Evolutionary conservation across 352 stramenopile species (phyloP).

Genomic region (Phytopythium litorale): DNA sequence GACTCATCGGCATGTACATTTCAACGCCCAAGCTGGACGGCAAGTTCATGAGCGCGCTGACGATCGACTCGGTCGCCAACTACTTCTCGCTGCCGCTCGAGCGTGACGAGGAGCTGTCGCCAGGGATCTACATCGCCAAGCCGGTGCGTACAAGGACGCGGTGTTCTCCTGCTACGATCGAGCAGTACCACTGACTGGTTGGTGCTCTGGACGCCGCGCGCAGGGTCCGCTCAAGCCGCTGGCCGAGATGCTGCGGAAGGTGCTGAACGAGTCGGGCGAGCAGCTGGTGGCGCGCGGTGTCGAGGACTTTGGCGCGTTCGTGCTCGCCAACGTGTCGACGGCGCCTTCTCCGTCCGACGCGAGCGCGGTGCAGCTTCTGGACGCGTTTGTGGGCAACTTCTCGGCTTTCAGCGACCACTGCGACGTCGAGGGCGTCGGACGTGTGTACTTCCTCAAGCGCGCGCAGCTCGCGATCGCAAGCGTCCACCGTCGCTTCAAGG

Average conservation of each 20-base stretch:
- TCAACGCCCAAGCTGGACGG: constrained; percentile 59
- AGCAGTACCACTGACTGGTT: constrained; percentile 1
- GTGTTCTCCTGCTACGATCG: not conserved
- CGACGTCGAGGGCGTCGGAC: constrained; percentile 36
- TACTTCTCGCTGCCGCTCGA: constrained; percentile 77
- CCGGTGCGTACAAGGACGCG: constrained; percentile 24
- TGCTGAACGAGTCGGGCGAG: constrained; percentile 56
- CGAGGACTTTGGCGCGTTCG: constrained; percentile 71
- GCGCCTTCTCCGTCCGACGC: constrained; percentile 9
- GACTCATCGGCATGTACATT: constrained; percentile 86
- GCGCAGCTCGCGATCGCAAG: constrained; percentile 50
- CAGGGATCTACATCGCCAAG: constrained; percentile 81
- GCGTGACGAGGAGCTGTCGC: constrained; percentile 62
- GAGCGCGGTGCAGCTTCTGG: constrained; percentile 50
- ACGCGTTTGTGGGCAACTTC: constrained; percentile 53
- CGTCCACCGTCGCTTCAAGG: constrained; percentile 68
- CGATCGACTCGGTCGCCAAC: constrained; percentile 58
- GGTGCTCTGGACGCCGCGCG: not conserved
- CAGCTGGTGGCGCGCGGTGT: constrained; percentile 49
- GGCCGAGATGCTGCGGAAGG: constrained; percentile 53
- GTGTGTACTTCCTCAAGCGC: constrained; percentile 68
- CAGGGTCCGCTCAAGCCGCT: constrained; percentile 68
- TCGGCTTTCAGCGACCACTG: constrained; percentile 68
- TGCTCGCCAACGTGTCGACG: constrained; percentile 45
- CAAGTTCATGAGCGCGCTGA: constrained; percentile 54